These are phyloP conservation scores for Auricularia auricula-judae DNA, from an alignment of 768 basidiomycete species.

Conservation along the genomic window DNA sequence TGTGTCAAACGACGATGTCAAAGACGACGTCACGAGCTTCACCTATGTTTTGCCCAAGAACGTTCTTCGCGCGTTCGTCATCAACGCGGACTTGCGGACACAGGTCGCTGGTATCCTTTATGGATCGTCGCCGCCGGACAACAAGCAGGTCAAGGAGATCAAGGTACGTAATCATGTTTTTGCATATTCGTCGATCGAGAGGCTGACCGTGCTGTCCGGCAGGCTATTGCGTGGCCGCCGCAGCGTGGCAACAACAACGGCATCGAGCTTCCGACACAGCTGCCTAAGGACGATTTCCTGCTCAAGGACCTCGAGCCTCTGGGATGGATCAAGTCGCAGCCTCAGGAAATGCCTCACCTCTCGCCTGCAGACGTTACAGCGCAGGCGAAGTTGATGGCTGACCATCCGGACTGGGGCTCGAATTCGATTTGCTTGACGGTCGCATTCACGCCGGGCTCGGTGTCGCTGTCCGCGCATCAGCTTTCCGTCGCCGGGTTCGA, in stretches of 20 bases:
- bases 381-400: constrained; percentile 94
- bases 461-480: constrained; percentile 88
- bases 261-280: constrained; percentile 78
- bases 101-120: constrained; percentile 94
- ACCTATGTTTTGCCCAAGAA: constrained; percentile 98
- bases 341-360: constrained; percentile 82
- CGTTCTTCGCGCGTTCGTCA: constrained; percentile 85
- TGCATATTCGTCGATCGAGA: background rate
- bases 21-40: constrained; percentile 89
- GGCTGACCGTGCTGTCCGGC: constrained; percentile 5
- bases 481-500: constrained; percentile 90
- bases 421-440: constrained; percentile 88
- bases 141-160: constrained; percentile 97
- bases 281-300: constrained; percentile 91
- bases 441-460: constrained; percentile 96
- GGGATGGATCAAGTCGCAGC: constrained; percentile 96
- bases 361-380: constrained; percentile 89
- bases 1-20: constrained; percentile 98
- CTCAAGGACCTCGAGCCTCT: constrained; percentile 91
- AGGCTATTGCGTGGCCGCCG: constrained; percentile 93
- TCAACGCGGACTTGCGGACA: constrained; percentile 86
- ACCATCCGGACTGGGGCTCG: constrained; percentile 90
- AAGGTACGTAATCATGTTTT: constrained; percentile 38
- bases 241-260: constrained; percentile 93
- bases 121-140: constrained; percentile 86